Conservation (phyloP, 106 monocot genomes). For the Apostasia ramifera region DNA sequence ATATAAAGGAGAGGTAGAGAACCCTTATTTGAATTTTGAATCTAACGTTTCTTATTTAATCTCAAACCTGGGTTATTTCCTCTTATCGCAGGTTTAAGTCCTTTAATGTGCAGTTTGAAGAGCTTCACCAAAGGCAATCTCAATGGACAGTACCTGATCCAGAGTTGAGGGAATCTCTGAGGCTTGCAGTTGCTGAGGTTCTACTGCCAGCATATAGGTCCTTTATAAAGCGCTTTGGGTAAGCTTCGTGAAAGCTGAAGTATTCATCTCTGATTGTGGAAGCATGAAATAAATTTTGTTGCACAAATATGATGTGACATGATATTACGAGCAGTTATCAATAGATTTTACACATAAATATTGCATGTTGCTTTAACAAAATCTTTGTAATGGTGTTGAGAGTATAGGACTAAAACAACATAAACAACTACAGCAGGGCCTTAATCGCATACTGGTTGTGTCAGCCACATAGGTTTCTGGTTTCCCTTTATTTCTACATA, state of each 20-base stretch:
- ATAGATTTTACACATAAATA: too few species aligned
- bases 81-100: conserved; percentile 32
- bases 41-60: background rate
- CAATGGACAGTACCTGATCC: conserved; percentile 50
- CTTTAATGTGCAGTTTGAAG: conserved; percentile 45
- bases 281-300: too few species aligned
- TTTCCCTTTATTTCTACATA: too few species aligned
- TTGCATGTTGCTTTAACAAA: too few species aligned
- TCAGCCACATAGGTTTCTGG: too few species aligned
- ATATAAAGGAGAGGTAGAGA: conserved; percentile 33
- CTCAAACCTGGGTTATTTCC: background rate
- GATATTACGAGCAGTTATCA: too few species aligned
- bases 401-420: too few species aligned
- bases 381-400: too few species aligned
- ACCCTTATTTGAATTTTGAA: background rate
- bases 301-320: too few species aligned
- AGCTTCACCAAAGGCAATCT: conserved; percentile 42
- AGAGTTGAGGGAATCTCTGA: conserved; percentile 58
- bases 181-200: conserved; percentile 58
- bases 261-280: too few species aligned
- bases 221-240: conserved; percentile 64
- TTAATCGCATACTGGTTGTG: too few species aligned
- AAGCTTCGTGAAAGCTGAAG: conserved; percentile 7
- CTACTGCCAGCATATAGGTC: conserved; percentile 65
- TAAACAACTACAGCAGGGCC: too few species aligned